Evolutionary conservation across 1,284 basidiomycete genomes (phyloP).

Genomic region (Garcileccinum viscosum): DNA sequence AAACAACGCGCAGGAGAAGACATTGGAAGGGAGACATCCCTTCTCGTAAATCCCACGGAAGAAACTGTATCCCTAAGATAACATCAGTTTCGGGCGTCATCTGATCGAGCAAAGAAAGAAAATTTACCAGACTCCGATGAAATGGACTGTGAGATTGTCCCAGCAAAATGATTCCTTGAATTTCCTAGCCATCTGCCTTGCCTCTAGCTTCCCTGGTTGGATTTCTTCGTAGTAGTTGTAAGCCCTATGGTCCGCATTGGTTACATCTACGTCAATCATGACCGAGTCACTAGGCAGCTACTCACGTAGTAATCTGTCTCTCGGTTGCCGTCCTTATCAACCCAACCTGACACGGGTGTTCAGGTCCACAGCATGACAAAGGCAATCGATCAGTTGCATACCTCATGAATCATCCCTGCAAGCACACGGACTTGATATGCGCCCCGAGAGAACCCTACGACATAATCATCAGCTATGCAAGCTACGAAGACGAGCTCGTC

Average conservation of each 20-base stretch:
- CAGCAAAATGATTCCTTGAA: slow-evolving; percentile 48
- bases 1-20: slow-evolving; percentile 37
- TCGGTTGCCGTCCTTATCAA: slow-evolving; percentile 34
- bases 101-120: background rate
- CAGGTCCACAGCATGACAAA: background rate
- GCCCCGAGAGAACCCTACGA: slow-evolving; percentile 50
- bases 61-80: slow-evolving; percentile 51
- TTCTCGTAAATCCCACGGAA: slow-evolving; percentile 38
- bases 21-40: slow-evolving; percentile 34
- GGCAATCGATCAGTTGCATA: slow-evolving; percentile 15
- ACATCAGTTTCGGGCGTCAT: background rate
- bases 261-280: background rate
- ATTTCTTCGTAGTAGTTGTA: slow-evolving; percentile 44
- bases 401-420: slow-evolving; percentile 48
- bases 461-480: background rate
- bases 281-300: background rate
- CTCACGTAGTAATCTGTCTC: slow-evolving; percentile 24
- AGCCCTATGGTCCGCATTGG: slow-evolving; percentile 36
- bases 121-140: slow-evolving; percentile 48
- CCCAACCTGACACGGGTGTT: slow-evolving; percentile 33
- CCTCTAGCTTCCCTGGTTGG: slow-evolving; percentile 15
- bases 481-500: background rate
- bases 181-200: slow-evolving; percentile 23
- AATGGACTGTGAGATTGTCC: slow-evolving; percentile 41
- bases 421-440: slow-evolving; percentile 42